Percentiles rank a stretch among this genome's conserved stretches.
phyloP scores from a whole-genome alignment of 176 grass and related monocot species.

The Rhynchospora tenuis region DNA sequence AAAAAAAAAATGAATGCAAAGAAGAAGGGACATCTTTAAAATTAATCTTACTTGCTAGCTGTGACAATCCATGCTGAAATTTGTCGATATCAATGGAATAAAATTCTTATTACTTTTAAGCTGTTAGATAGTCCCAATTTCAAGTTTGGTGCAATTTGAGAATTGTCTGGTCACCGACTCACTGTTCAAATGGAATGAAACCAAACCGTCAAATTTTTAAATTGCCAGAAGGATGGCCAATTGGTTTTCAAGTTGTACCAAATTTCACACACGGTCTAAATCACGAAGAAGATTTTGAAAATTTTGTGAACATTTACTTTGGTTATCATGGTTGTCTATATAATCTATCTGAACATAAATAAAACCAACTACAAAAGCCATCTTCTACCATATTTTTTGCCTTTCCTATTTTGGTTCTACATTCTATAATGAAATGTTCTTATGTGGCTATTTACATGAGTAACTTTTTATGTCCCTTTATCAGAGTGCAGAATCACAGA shows the following conservation, averaged over 20 bases:
- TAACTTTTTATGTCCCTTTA: conserved; percentile 18
- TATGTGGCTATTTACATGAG: not conserved
- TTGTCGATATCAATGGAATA: not conserved
- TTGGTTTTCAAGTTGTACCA: not conserved
- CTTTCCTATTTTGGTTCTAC: not conserved
- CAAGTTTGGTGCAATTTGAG: not conserved
- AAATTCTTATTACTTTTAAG: conserved; percentile 1
- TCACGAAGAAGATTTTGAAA: not conserved
- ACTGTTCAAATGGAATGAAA: not conserved
- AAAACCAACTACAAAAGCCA: not conserved
- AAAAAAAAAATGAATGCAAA: not conserved
- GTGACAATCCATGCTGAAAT: not conserved
- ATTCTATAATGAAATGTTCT: not conserved
- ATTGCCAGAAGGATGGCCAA: not conserved
- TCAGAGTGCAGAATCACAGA: conserved; percentile 97
- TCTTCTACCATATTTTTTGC: not conserved
- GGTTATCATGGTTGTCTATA: not conserved
- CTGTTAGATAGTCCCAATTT: not conserved
- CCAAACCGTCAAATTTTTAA: not conserved
- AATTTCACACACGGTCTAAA: not conserved
- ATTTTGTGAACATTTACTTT: not conserved
- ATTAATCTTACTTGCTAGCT: not conserved
- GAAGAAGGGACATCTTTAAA: not conserved
- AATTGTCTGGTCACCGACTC: not conserved
- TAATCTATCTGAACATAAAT: not conserved